Conservation (phyloP, 257 asterid species). For the Leptodermis oblonga region DNA sequence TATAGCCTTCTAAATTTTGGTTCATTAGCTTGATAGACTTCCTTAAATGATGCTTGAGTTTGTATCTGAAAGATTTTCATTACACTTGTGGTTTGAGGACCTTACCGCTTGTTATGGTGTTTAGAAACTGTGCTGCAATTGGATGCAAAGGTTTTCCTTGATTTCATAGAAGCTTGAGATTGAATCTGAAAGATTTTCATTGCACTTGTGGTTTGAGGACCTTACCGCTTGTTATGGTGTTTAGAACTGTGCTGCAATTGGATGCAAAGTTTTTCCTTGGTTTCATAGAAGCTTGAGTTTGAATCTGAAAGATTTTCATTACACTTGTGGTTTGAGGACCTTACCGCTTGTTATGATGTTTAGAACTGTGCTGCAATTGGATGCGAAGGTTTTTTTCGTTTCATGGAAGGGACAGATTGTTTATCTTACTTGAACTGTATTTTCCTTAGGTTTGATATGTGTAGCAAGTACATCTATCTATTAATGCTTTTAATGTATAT, state of each 20-base stretch:
- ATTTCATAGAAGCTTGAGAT: neutral
- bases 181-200: neutral
- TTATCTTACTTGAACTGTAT: neutral
- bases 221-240: neutral
- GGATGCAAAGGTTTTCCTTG: neutral
- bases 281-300: neutral
- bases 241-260: neutral
- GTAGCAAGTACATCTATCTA: neutral
- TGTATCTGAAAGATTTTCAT: neutral
- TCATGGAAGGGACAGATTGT: neutral
- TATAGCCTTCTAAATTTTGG: neutral
- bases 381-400: neutral
- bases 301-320: neutral
- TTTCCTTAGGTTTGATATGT: slow-evolving; percentile 8
- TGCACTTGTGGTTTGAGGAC: neutral
- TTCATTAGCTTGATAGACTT: neutral
- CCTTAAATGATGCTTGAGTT: neutral
- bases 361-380: neutral
- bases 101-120: neutral
- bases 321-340: neutral
- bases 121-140: neutral
- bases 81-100: neutral
- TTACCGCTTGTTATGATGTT: neutral
- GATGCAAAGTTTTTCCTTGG: neutral
- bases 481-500: neutral